Evolutionary conservation across 352 stramenopile species (phyloP).

Genomic region (Pythium grandisporangium): DNA sequence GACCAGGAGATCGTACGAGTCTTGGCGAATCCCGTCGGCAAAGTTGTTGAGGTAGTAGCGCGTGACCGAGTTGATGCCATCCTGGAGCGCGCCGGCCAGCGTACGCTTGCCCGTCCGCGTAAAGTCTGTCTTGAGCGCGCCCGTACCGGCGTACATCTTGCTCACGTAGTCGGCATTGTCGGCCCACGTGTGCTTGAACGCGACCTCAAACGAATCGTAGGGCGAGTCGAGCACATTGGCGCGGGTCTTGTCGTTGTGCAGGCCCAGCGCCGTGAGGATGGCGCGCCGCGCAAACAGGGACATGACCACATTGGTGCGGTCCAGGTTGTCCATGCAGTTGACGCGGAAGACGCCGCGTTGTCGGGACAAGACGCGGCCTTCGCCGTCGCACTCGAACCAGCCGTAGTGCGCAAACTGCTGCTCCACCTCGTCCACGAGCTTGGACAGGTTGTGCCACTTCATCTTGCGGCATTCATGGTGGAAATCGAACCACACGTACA

Average conservation of each 20-base stretch:
- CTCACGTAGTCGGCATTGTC: slow-evolving; percentile 95
- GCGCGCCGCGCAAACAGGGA: slow-evolving; percentile 88
- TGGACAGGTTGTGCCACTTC: slow-evolving; percentile 87
- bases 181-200: slow-evolving; percentile 89
- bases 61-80: slow-evolving; percentile 92
- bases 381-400: slow-evolving; percentile 56
- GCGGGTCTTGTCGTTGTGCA: slow-evolving; percentile 18
- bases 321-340: slow-evolving; percentile 98
- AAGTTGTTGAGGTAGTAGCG: slow-evolving; percentile 97
- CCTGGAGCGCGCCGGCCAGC: slow-evolving; percentile 82
- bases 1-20: slow-evolving; percentile 90
- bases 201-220: slow-evolving; percentile 48
- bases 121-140: slow-evolving; percentile 93
- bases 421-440: slow-evolving; percentile 77
- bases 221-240: slow-evolving; percentile 40
- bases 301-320: slow-evolving; percentile 97
- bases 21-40: slow-evolving; percentile 87
- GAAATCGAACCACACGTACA: slow-evolving; percentile 97
- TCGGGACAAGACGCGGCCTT: slow-evolving; percentile 39
- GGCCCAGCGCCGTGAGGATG: slow-evolving; percentile 63
- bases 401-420: slow-evolving; percentile 57
- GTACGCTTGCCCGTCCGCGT: slow-evolving; percentile 93
- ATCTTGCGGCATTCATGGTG: slow-evolving; percentile 93
- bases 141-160: slow-evolving; percentile 90
- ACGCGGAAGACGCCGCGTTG: slow-evolving; percentile 93